These are phyloP conservation scores for Lanmaoa rubissima DNA, from an alignment of 768 basidiomycete genomes.

Conservation along the genomic window DNA sequence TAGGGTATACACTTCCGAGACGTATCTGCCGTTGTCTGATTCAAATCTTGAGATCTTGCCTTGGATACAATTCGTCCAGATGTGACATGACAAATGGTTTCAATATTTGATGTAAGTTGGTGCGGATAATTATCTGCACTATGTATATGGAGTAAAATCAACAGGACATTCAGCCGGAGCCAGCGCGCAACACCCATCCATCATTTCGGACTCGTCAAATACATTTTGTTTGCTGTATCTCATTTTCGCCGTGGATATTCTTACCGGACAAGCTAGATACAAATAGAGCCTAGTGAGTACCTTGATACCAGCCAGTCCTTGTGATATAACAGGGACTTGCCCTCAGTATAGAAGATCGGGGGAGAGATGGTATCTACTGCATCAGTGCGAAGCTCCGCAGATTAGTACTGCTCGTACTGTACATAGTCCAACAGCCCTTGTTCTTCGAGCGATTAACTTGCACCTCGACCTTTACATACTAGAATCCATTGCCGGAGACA, in stretches of 20 bases:
- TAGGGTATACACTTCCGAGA: background rate
- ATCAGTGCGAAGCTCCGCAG: too few species aligned
- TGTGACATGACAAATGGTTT: background rate
- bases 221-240: background rate
- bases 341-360: background rate
- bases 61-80: background rate
- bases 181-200: background rate
- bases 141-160: background rate
- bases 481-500: background rate
- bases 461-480: background rate
- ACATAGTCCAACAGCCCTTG: background rate
- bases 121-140: background rate
- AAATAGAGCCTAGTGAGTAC: background rate
- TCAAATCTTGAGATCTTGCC: background rate
- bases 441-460: background rate
- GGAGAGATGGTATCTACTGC: too few species aligned
- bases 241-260: background rate
- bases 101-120: background rate
- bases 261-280: background rate
- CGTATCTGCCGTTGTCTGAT: background rate
- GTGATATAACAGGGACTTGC: too few species aligned
- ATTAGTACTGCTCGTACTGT: background rate
- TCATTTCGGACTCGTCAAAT: background rate
- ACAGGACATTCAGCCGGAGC: background rate
- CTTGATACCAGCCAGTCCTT: background rate